A percentile compares a stretch with the other conserved stretches of the same genome.
Conservation (phyloP, 495 filamentous ascomycete species). For the Hypoxylon cercidicola region DNA sequence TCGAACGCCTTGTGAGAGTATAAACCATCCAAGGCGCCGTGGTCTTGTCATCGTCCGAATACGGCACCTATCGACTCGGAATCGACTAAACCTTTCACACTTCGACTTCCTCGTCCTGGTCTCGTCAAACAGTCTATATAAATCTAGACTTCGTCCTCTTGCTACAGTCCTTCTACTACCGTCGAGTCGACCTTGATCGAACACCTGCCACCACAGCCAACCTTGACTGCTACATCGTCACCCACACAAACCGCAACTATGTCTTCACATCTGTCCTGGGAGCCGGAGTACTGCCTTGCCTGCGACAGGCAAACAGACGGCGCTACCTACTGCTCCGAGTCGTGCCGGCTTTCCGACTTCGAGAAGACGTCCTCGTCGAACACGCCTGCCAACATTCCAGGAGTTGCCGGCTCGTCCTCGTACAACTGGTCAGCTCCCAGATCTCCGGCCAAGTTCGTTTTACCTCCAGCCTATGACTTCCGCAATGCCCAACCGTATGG, state of each 20-base stretch:
- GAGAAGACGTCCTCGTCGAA: slow-evolving; percentile 72
- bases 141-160: slow-evolving; percentile 14
- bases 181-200: slow-evolving; percentile 21
- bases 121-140: slow-evolving; percentile 31
- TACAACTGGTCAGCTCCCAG: slow-evolving; percentile 56
- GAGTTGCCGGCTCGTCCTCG: slow-evolving; percentile 54
- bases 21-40: slow-evolving; percentile 25
- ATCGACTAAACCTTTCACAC: slow-evolving; percentile 20
- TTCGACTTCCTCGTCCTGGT: slow-evolving; percentile 9
- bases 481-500: slow-evolving; percentile 60
- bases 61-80: slow-evolving; percentile 22
- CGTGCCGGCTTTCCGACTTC: slow-evolving; percentile 87
- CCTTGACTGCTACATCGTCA: slow-evolving; percentile 15
- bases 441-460: slow-evolving; percentile 67
- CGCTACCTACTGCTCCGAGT: slow-evolving; percentile 90
- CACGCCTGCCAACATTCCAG: slow-evolving; percentile 66
- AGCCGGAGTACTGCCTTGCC: slow-evolving; percentile 91
- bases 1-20: slow-evolving; percentile 33
- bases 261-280: slow-evolving; percentile 80
- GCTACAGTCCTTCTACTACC: slow-evolving; percentile 3
- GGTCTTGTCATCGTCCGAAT: slow-evolving; percentile 22
- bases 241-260: slow-evolving; percentile 50
- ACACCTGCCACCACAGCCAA: slow-evolving; percentile 9
- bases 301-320: slow-evolving; percentile 90
- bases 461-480: slow-evolving; percentile 78